Percentiles rank a stretch among this genome's conserved stretches.
These are phyloP conservation scores for Guillardia theta DNA, from an alignment of 78 protist species.

Conservation along the genomic window DNA sequence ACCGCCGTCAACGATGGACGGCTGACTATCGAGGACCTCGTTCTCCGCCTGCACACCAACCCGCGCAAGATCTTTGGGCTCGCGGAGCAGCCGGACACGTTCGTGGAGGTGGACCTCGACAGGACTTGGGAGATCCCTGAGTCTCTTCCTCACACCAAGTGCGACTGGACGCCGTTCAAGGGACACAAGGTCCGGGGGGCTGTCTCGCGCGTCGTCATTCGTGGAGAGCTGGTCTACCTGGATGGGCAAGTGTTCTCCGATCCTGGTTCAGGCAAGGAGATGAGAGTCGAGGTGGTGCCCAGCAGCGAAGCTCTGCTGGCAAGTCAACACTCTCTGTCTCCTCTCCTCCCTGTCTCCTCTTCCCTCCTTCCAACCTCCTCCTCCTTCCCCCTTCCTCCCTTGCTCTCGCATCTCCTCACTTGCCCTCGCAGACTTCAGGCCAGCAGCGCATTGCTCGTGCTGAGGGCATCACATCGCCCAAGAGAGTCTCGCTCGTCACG, in stretches of 20 bases:
- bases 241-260: slow-evolving; percentile 29
- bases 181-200: background rate
- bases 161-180: slow-evolving; percentile 41
- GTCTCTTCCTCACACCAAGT: background rate
- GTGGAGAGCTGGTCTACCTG: slow-evolving; percentile 35
- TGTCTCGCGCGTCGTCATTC: slow-evolving; percentile 29
- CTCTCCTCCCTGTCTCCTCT: too few species aligned
- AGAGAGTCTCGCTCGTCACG: too few species aligned
- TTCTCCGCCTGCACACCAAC: background rate
- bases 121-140: slow-evolving; percentile 53
- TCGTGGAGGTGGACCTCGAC: slow-evolving; percentile 71
- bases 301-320: too few species aligned
- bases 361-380: too few species aligned
- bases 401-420: too few species aligned
- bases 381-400: too few species aligned
- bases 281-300: too few species aligned
- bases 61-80: slow-evolving; percentile 60
- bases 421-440: too few species aligned
- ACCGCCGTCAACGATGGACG: slow-evolving; percentile 65
- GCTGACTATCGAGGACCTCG: slow-evolving; percentile 61
- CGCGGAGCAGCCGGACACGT: slow-evolving; percentile 65
- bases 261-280: background rate
- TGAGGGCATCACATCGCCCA: too few species aligned
- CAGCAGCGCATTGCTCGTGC: too few species aligned
- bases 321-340: too few species aligned